These are phyloP conservation scores for Zalaria sp. DNA, from an alignment of 2,329 filamentous ascomycete species.

Conservation along the genomic window DNA sequence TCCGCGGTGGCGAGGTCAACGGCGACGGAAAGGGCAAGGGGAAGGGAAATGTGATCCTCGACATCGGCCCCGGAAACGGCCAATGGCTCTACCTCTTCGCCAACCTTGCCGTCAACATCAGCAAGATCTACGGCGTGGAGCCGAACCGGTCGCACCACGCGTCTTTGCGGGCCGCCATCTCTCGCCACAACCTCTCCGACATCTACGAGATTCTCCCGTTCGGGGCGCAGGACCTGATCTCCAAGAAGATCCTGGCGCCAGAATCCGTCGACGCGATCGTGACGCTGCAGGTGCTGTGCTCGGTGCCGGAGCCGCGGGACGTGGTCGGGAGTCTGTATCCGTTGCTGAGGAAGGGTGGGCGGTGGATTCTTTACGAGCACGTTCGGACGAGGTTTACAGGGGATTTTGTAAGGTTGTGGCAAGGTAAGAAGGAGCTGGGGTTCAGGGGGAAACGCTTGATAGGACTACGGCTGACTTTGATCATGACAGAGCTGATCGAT, in stretches of 20 bases:
- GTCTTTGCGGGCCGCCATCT: conserved; percentile 32
- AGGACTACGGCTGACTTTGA: conserved; percentile 1
- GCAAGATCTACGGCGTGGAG: conserved; percentile 47
- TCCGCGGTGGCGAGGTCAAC: too few species aligned
- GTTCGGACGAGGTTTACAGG: conserved; percentile 26
- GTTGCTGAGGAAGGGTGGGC: conserved; percentile 45
- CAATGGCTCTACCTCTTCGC: conserved; percentile 45
- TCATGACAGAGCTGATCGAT: conserved; percentile 14
- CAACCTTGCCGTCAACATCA: conserved; percentile 16
- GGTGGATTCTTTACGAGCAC: conserved; percentile 52
- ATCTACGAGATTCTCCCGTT: conserved; percentile 49
- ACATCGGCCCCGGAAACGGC: conserved; percentile 48
- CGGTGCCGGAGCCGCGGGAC: conserved; percentile 44
- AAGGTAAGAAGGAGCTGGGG: conserved; percentile 18
- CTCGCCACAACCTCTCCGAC: conserved; percentile 38
- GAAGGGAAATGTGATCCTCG: conserved; percentile 40
- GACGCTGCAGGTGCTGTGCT: conserved; percentile 47
- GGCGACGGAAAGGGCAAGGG: too few species aligned
- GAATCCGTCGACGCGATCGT: conserved; percentile 45
- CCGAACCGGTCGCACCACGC: conserved; percentile 43
- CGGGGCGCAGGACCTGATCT: conserved; percentile 47
- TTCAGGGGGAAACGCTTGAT: too few species aligned
- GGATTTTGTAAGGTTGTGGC: conserved; percentile 20
- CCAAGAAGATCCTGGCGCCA: too few species aligned
- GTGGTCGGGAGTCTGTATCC: conserved; percentile 43